A percentile compares a stretch with the other conserved stretches of the same genome.
Evolutionary conservation across 345 rosid species (phyloP).

Genomic region (Brassica juncea): DNA sequence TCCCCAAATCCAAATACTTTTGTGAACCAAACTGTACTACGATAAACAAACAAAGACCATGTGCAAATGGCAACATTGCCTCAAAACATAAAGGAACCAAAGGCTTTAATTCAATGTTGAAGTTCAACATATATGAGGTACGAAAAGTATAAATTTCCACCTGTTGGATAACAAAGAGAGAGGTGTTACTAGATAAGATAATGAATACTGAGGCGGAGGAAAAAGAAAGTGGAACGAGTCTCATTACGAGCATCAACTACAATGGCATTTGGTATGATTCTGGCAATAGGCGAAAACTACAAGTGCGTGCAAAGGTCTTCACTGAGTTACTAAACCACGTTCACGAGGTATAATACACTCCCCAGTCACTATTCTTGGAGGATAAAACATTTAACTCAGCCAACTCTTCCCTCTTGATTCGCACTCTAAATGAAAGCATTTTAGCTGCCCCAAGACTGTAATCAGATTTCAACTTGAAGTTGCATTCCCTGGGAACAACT

Average conservation of each 20-base stretch:
- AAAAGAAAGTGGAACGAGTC: conserved; percentile 16
- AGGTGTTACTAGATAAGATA: conserved; percentile 21
- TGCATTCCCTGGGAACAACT: not conserved
- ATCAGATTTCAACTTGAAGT: not conserved
- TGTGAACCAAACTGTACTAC: not conserved
- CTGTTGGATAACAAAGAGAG: conserved; percentile 23
- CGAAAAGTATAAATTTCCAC: not conserved
- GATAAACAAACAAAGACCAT: not conserved
- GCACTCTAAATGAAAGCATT: not conserved
- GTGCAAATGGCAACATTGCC: not conserved
- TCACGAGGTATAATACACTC: too few relatives aligned
- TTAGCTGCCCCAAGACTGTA: not conserved
- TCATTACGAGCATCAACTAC: conserved; percentile 1
- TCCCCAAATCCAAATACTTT: too few relatives aligned
- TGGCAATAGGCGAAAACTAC: not conserved
- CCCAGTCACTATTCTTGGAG: too few relatives aligned
- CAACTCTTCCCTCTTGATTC: too few relatives aligned
- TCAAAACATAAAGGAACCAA: conserved; percentile 13
- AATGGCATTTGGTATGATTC: not conserved
- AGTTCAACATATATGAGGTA: too few relatives aligned
- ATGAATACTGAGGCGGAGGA: not conserved
- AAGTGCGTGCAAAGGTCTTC: not conserved
- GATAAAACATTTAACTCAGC: too few relatives aligned
- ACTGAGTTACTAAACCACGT: too few relatives aligned
- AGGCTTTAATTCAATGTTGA: not conserved